Base-by-base conservation (phyloP, 2,329 filamentous ascomycete genomes). In the Stachybotrys chartarum region DNA sequence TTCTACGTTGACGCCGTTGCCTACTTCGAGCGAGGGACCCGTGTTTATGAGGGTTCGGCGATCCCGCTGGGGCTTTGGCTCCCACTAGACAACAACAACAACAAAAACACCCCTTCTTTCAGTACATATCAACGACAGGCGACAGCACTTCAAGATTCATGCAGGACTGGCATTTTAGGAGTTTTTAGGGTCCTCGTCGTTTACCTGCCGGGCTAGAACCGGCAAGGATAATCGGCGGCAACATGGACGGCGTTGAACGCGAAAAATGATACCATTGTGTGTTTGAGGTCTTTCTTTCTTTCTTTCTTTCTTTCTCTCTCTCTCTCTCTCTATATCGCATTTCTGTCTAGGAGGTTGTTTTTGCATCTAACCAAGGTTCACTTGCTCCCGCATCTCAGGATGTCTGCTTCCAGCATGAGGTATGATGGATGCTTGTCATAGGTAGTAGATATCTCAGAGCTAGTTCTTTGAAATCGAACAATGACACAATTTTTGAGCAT, bases 1-100 rank as follows among this genome's bases (percentile, higher is more conserved):
- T 42, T 42, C 35, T 42, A 6, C 35, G 10, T 42, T 14, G 8
- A 14, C 35, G 14, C 35, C 35, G 35, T 10, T 14, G 35, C 35
- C 35, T 14, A 42, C 35, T 42, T 14, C 35, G 35, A 42, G 35
- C 35, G 35, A 17, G 47, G 17, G 47, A 14, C 14, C 54, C 4
- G 44, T 24, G 35, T 46, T n/a, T 4, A 17, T 30, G 53, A 11
- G 7, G 50, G 31, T 31, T 17, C 24, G 24, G 32, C 55, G 55
- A 53, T 18, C 45, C 11, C 32, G 53, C 53, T 55, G 55, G 53
- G 32, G 24, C 3, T 53, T 54, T 47, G 55, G 55, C 5, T n/a
- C 11, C n/a, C 50, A 52, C 14, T 52, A 44, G 44, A 44, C 50
- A 42, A 14, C 35, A 14, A 42, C 24, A 24, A 2, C 24, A 44